Evolutionary conservation across 305 asterid species (phyloP).

Genomic region (Petunia hybrid): DNA sequence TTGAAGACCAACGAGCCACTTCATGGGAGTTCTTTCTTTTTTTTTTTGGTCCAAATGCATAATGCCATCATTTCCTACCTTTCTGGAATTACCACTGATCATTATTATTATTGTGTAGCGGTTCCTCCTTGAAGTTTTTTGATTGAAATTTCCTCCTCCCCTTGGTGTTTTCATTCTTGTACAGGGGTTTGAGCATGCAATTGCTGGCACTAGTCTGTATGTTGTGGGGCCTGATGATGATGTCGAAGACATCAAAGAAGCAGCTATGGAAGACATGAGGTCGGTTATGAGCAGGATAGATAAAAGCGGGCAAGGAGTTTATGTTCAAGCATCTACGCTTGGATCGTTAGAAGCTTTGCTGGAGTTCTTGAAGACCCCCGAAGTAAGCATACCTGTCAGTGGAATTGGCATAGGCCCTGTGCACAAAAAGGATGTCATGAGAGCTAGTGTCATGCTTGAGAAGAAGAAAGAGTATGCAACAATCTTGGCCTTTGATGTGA

Average conservation of each 20-base stretch:
- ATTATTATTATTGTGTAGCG: background rate
- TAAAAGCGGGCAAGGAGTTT: constrained; percentile 94
- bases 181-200: constrained; percentile 97
- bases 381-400: constrained; percentile 93
- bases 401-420: constrained; percentile 98
- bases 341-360: constrained; percentile 96
- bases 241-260: constrained; percentile 75
- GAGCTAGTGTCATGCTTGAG: constrained; percentile 99
- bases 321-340: constrained; percentile 98
- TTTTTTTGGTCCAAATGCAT: background rate
- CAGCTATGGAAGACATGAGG: constrained; percentile 96
- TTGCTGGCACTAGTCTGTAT: constrained; percentile 95
- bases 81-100: background rate
- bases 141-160: constrained; percentile 30
- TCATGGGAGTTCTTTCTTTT: background rate
- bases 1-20: constrained; percentile 5
- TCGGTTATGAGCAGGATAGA: constrained; percentile 95
- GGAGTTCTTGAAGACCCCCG: constrained; percentile 92
- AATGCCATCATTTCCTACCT: background rate
- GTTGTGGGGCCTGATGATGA: constrained; percentile 93
- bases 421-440: constrained; percentile 97
- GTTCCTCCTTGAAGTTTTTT: constrained; percentile 29
- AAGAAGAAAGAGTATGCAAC: constrained; percentile 94
- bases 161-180: constrained; percentile 36
- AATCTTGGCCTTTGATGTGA: constrained; percentile 95